phyloP scores from a whole-genome alignment of 2,329 filamentous ascomycete genomes.

The Hirsutella thompsonii region DNA sequence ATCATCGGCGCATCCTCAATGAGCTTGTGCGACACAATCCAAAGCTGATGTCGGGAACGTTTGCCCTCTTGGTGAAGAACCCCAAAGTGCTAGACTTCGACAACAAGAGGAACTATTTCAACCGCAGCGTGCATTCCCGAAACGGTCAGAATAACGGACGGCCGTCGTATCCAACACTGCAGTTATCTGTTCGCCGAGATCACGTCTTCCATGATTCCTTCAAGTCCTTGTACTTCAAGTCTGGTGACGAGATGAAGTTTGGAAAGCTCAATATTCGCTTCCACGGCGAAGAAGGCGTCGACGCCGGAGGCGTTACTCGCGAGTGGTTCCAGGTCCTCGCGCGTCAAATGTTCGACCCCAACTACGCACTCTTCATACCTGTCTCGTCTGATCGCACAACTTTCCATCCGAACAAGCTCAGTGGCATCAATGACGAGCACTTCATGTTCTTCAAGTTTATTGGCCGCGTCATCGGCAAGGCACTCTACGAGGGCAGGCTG shows the following conservation, averaged over 20 bases:
- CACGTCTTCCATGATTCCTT: slow-evolving; percentile 98
- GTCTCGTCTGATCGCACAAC: slow-evolving; percentile 96
- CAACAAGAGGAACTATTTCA: slow-evolving; percentile 99
- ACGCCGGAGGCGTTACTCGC: slow-evolving; percentile 91
- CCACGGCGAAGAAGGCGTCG: slow-evolving; percentile 93
- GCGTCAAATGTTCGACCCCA: slow-evolving; percentile 96
- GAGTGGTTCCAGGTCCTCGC: slow-evolving; percentile 99
- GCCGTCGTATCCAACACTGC: slow-evolving; percentile 58
- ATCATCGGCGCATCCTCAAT: slow-evolving; percentile 94
- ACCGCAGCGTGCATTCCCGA: slow-evolving; percentile 67
- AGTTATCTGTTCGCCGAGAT: slow-evolving; percentile 81
- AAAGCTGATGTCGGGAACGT: slow-evolving; percentile 96
- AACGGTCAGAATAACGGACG: slow-evolving; percentile 57
- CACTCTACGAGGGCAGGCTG: slow-evolving; percentile 87
- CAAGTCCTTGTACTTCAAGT: slow-evolving; percentile 96
- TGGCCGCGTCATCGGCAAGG: slow-evolving; percentile 94
- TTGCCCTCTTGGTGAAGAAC: slow-evolving; percentile 92
- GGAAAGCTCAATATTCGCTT: slow-evolving; percentile 97
- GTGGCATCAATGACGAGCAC: slow-evolving; percentile 89
- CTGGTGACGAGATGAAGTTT: slow-evolving; percentile 94
- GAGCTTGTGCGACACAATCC: slow-evolving; percentile 95
- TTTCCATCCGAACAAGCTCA: slow-evolving; percentile 95
- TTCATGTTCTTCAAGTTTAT: slow-evolving; percentile 99
- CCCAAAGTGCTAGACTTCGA: slow-evolving; percentile 98
- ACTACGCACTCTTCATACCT: slow-evolving; percentile 91